Evolutionary conservation across 441 rosid genomes (phyloP).

Genomic region (Pelargonium cotyledonis): DNA sequence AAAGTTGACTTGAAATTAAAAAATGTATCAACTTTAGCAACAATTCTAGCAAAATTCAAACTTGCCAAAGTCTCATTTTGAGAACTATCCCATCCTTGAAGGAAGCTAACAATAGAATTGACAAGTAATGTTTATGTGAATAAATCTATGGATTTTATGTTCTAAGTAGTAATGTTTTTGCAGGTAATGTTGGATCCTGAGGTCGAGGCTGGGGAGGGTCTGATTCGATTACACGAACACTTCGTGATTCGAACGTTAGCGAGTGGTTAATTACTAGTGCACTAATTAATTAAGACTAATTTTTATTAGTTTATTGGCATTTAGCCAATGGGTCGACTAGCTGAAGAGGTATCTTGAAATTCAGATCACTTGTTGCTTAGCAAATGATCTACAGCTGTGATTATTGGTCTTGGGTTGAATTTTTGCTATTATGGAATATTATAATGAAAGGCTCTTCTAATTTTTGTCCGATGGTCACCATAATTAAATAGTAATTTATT

Average conservation of each 20-base stretch:
- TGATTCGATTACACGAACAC: neutral
- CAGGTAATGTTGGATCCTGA: neutral
- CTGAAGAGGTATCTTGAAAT: neutral
- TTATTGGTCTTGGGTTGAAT: neutral
- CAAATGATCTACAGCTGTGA: neutral
- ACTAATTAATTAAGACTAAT: neutral
- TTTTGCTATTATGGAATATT: neutral
- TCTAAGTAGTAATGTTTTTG: no score
- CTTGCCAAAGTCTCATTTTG: neutral
- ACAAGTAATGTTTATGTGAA: neutral
- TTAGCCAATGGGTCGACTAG: neutral
- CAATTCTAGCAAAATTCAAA: neutral
- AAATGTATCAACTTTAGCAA: neutral
- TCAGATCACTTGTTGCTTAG: constrained; percentile 10
- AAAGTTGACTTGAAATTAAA: neutral
- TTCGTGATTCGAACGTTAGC: neutral
- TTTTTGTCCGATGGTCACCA: no score
- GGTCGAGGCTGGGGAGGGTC: neutral
- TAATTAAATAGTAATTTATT: no score
- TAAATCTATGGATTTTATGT: neutral
- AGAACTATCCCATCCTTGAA: neutral
- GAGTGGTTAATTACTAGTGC: neutral
- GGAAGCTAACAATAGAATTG: neutral
- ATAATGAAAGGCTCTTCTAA: neutral
- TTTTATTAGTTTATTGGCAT: no score